Evolutionary conservation across 169 alveolate species (phyloP), one percentile per base, ranked within the genome.

Genomic region (Plasmodium falciparum): DNA sequence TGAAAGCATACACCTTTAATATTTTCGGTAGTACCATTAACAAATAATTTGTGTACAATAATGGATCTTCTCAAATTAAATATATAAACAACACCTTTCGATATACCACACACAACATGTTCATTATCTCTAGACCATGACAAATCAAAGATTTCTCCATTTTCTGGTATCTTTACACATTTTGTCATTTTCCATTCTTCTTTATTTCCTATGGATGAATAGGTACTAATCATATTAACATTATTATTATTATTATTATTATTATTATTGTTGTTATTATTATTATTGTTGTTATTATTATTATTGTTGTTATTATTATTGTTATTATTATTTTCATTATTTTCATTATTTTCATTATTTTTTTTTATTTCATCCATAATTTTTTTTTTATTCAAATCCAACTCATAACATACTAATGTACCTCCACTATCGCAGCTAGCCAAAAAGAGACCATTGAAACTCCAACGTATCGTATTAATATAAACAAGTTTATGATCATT

Each of bases 391-490:
- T 76, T 22, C n/a, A 17, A 26, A 24, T 83, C 85, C 73, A 83
- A n/a, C 56, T 83, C 91, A 62, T 83, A 83, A 71, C 91, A 83
- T 12, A 83, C 73, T 20, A 83, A 12, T 3, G 83, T 69, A 0
- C 91, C 91, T 15, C 91, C 91, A 56, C 91, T 83, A 24, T 83
- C 91, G 39, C 91, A 83, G 43, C 85, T 83, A 45, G 85, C 91
- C 66, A 83, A 70, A 71, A 20, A 83, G 12, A 67, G 70, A n/a
- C 91, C 91, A 49, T 83, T 70, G 52, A 58, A 83, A 39, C 91
- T 83, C 91, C 91, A 83, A 15, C 91, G 15, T 1, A 83, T 83
- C 50, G 91, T 83, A 26, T 83, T 83, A 69, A 83, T 83, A 17
- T 83, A 83, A 13, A 69, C 83, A 29, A 83, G 33, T 15, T 83